Percentiles rank a stretch among this genome's conserved stretches.
phyloP scores from a whole-genome alignment of 129 eudicot genomes.

The Rutidosis leptorrhynchoides region DNA sequence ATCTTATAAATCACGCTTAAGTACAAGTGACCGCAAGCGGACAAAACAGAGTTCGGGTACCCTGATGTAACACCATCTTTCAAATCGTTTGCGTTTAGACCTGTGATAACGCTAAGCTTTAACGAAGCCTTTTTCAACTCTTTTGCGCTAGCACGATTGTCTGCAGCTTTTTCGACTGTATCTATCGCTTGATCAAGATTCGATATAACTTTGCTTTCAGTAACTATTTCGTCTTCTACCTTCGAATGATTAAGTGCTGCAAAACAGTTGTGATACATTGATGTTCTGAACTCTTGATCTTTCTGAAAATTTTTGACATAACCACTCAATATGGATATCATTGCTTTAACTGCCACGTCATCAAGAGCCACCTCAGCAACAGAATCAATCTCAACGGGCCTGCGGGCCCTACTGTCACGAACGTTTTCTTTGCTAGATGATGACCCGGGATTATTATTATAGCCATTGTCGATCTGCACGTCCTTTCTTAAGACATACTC shows the following conservation, averaged over 20 bases:
- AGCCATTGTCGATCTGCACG: conserved; percentile 30
- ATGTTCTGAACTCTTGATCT: conserved; percentile 63
- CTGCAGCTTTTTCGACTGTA: conserved; percentile 70
- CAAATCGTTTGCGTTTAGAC: conserved; percentile 56
- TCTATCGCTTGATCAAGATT: conserved; percentile 82
- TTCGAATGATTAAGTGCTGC: conserved; percentile 50
- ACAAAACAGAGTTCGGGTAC: conserved; percentile 54
- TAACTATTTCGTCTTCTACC: conserved; percentile 45
- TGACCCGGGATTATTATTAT: conserved; percentile 30
- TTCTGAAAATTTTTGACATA: conserved; percentile 42
- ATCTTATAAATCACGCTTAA: conserved; percentile 59
- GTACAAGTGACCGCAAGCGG: conserved; percentile 85
- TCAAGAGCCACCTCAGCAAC: conserved; percentile 62
- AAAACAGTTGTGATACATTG: conserved; percentile 60
- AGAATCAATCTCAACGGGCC: conserved; percentile 40
- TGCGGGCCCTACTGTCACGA: conserved; percentile 36
- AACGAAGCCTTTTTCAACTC: conserved; percentile 73
- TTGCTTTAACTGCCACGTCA: conserved; percentile 65
- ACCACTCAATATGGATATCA: conserved; percentile 58
- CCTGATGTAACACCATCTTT: conserved; percentile 66
- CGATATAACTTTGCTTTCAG: conserved; percentile 61
- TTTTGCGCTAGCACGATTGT: conserved; percentile 45
- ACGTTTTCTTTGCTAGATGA: conserved; percentile 35
- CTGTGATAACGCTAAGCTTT: conserved; percentile 79
- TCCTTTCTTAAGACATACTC: conserved; percentile 32